Evolutionary conservation across 768 basidiomycete species (phyloP).

Genomic region (Pulveroboletus frians): DNA sequence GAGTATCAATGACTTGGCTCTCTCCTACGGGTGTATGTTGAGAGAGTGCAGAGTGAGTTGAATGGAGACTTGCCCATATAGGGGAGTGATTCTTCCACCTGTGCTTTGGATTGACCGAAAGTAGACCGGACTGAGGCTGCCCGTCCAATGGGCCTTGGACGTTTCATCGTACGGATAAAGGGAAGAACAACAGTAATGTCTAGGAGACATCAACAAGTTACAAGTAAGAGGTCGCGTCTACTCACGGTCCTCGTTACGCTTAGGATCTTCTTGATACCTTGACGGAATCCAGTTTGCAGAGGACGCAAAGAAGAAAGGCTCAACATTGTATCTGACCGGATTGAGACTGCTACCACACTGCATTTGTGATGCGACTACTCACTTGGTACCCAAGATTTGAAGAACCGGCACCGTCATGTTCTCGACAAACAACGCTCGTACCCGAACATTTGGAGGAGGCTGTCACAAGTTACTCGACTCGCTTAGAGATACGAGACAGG

Average conservation of each 20-base stretch:
- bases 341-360: not conserved
- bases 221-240: slow-evolving; percentile 26
- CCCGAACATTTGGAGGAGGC: slow-evolving; percentile 35
- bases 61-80: slow-evolving; percentile 12
- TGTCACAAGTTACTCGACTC: slow-evolving; percentile 1
- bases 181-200: slow-evolving; percentile 55
- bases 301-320: slow-evolving; percentile 64
- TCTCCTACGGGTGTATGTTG: slow-evolving; percentile 11
- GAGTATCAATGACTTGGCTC: slow-evolving; percentile 44
- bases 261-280: slow-evolving; percentile 52
- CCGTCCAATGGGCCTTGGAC: slow-evolving; percentile 21
- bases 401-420: slow-evolving; percentile 46
- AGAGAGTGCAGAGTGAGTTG: not conserved
- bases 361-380: slow-evolving; percentile 6
- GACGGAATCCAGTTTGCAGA: slow-evolving; percentile 65
- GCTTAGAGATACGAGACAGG: not conserved
- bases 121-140: slow-evolving; percentile 8
- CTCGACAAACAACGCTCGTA: slow-evolving; percentile 50
- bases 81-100: slow-evolving; percentile 1
- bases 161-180: slow-evolving; percentile 42
- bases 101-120: not conserved
- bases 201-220: slow-evolving; percentile 19
- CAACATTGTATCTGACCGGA: slow-evolving; percentile 44
- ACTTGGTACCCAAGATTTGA: slow-evolving; percentile 56
- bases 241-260: slow-evolving; percentile 46